These are phyloP conservation scores for Talaromyces pinophilus DNA, from an alignment of 2,329 filamentous ascomycete species.

Conservation along the genomic window DNA sequence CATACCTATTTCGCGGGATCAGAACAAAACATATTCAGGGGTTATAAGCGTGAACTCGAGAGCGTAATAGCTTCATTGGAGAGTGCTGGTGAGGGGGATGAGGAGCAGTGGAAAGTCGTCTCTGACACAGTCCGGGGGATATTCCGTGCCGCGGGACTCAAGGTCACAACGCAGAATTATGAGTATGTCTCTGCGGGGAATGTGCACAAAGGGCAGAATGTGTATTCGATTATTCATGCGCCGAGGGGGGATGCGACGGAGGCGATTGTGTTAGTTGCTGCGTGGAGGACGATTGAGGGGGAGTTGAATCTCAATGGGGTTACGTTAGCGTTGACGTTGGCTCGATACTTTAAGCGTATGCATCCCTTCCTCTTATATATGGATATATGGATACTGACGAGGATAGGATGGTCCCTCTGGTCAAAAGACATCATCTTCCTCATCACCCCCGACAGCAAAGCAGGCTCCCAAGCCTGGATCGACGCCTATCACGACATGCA, in stretches of 20 bases:
- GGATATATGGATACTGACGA: conserved; percentile 25
- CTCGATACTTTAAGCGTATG: conserved; percentile 87
- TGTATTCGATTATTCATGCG: conserved; percentile 90
- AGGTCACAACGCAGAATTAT: conserved; percentile 85
- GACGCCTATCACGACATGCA: conserved; percentile 96
- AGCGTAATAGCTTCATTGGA: conserved; percentile 36
- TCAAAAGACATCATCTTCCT: conserved; percentile 97
- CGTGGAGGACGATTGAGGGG: conserved; percentile 80
- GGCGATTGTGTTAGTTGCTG: conserved; percentile 87
- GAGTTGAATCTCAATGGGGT: conserved; percentile 84
- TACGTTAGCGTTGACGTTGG: conserved; percentile 79
- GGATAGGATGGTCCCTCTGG: conserved; percentile 86
- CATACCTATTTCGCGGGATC: conserved; percentile 97
- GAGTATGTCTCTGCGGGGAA: conserved; percentile 77
- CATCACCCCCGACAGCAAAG: conserved; percentile 82
- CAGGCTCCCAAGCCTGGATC: conserved; percentile 93
- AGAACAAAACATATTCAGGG: conserved; percentile 91
- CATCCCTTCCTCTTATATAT: background rate
- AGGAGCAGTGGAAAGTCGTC: conserved; percentile 34
- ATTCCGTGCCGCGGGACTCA: conserved; percentile 76
- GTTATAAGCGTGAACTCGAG: conserved; percentile 82
- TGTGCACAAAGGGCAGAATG: conserved; percentile 76
- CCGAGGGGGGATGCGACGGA: conserved; percentile 95
- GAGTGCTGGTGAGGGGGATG: background rate
- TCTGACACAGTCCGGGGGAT: conserved; percentile 75